phyloP scores from a whole-genome alignment of 495 filamentous ascomycete species.

The Daldinia decipiens region DNA sequence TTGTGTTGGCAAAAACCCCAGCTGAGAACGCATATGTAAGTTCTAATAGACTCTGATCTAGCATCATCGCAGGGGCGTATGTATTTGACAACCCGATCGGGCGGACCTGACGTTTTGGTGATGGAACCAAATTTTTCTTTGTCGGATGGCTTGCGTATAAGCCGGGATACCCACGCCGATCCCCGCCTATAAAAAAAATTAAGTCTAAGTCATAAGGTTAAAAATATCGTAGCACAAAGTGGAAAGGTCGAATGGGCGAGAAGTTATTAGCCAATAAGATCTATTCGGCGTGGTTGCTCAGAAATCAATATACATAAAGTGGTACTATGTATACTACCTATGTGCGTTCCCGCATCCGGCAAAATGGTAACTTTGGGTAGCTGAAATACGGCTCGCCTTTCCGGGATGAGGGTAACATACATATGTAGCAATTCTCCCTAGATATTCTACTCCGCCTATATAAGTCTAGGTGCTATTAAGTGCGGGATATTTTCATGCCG shows the following conservation, averaged over 20 bases:
- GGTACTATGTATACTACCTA: slow-evolving; percentile 15
- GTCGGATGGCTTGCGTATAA: slow-evolving; percentile 13
- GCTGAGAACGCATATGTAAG: not conserved
- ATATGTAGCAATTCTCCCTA: not conserved
- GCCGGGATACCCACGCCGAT: slow-evolving; percentile 14
- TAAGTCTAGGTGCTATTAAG: slow-evolving; percentile 1
- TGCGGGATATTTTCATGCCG: slow-evolving; percentile 19
- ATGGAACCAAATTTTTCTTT: slow-evolving; percentile 5
- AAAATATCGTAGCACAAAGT: slow-evolving; percentile 17
- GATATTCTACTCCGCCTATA: slow-evolving; percentile 1
- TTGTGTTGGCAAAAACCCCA: slow-evolving; percentile 24
- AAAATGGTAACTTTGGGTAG: slow-evolving; percentile 30
- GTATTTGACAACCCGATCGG: slow-evolving; percentile 22
- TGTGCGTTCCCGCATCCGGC: slow-evolving; percentile 34
- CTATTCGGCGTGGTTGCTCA: slow-evolving; percentile 14
- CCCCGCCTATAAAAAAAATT: not conserved
- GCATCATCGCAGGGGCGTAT: slow-evolving; percentile 15
- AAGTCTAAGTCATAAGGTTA: not conserved
- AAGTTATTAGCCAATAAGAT: slow-evolving; percentile 7
- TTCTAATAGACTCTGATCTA: slow-evolving; percentile 36
- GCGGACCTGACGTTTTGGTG: slow-evolving; percentile 15
- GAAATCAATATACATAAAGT: slow-evolving; percentile 15
- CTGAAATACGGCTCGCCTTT: slow-evolving; percentile 29
- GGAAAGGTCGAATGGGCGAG: not conserved
- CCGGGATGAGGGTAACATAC: slow-evolving; percentile 21